Base-by-base conservation (phyloP, 176 grass and related monocot genomes). In the Chloris gayana region DNA sequence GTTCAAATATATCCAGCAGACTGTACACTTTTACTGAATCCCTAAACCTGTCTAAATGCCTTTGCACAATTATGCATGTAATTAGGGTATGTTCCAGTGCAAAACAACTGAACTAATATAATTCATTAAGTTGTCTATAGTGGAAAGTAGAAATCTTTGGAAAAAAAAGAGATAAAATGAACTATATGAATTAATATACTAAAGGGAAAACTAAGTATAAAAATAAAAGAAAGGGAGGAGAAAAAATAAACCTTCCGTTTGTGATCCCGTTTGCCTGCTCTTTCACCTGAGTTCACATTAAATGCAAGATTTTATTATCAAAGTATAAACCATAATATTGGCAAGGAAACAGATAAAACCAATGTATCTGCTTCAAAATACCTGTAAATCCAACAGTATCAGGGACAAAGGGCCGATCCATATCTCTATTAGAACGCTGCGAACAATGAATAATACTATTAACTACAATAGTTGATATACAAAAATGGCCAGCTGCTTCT, bases 221-320 rank as follows among this genome's bases (percentile, higher is more conserved):
- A n/a, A 42, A 60, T 37, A 76, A 73, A 13, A 82, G 7, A 74
- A 80, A 15, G n/a, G n/a, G 37, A 69, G 57, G 54, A 24, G 32
- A 70, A 94, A 33, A n/a, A 72, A 80, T 75, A 79, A 82, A 99
- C 96, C 96, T 99, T 99, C 44, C 96, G 76, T 82, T 93, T 99
- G 84, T 99, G 92, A 64, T 99, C 96, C 72, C 96, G 84, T 78
- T 99, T 99, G 41, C 82, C 86, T 15, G 78, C 65, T 76, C 92
- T 87, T 45, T 98, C 95, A 89, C 95, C 95, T 98, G 84, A 75
- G 81, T 71, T 61, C 30, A 69, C 73, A 82, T 45, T 9, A 87
- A 73, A 66, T 22, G 38, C 54, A 73, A 75, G 76, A 83, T 67
- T 84, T 54, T 46, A 75, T 80, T 26, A 76, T 24, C 80, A 31